These are phyloP conservation scores for Jackrogersella minutella DNA, from an alignment of 495 filamentous ascomycete species.

Conservation along the genomic window DNA sequence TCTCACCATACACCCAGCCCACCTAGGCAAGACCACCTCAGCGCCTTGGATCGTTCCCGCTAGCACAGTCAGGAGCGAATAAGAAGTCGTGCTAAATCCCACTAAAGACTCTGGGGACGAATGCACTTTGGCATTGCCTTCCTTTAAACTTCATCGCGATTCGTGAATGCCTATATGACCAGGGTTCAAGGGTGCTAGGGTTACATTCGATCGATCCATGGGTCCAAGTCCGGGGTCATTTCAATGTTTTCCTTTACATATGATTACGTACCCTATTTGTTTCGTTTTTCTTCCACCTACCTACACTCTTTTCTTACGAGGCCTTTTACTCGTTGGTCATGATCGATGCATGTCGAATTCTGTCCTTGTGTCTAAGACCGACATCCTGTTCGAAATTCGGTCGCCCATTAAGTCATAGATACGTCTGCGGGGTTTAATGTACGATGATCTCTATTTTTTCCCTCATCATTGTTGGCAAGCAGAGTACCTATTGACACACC, in stretches of 20 bases:
- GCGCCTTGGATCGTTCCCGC: too few relatives aligned
- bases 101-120: constrained; percentile 17
- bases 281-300: neutral
- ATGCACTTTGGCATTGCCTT: neutral
- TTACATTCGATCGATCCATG: constrained; percentile 37
- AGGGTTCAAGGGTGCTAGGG: constrained; percentile 20
- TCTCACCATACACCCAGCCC: constrained; percentile 28
- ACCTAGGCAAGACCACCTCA: too few relatives aligned
- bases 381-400: neutral
- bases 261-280: constrained; percentile 38
- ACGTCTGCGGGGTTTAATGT: neutral
- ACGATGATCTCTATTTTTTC: neutral
- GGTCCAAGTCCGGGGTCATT: too few relatives aligned
- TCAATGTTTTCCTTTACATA: neutral
- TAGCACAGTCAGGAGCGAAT: constrained; percentile 23
- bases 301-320: neutral
- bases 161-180: constrained; percentile 3
- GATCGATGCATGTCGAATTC: neutral
- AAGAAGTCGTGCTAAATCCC: constrained; percentile 17
- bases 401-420: neutral
- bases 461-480: too few relatives aligned
- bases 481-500: too few relatives aligned
- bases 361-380: neutral
- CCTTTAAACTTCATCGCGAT: constrained; percentile 14
- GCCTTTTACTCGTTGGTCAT: neutral